Conservation (phyloP, 805 yeast species). For the Tetrapisispora pingtungensis region DNA sequence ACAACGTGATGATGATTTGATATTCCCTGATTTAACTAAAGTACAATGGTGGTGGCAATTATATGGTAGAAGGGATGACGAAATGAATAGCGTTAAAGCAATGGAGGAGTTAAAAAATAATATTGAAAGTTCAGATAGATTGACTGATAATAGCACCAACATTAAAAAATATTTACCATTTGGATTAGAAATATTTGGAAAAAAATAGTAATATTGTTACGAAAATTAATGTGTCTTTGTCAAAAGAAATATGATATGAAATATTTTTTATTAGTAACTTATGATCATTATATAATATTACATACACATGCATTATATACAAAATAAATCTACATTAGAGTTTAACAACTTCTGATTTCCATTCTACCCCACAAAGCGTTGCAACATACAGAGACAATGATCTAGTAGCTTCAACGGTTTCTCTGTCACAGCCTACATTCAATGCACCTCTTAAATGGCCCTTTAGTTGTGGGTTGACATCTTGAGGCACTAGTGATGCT, state of each 20-base stretch:
- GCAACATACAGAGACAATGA: slow-evolving; percentile 53
- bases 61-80: slow-evolving; percentile 66
- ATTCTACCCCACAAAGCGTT: slow-evolving; percentile 62
- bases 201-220: background rate
- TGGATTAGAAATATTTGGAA: slow-evolving; percentile 18
- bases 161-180: slow-evolving; percentile 4
- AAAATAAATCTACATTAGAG: slow-evolving; percentile 4
- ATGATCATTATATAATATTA: background rate
- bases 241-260: no score
- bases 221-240: no score
- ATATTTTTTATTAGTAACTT: background rate
- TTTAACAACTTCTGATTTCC: slow-evolving; percentile 35
- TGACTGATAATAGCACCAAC: background rate
- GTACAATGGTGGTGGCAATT: slow-evolving; percentile 85
- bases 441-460: slow-evolving; percentile 85
- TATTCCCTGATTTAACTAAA: slow-evolving; percentile 41
- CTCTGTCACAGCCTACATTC: slow-evolving; percentile 61
- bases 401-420: slow-evolving; percentile 52
- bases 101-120: background rate
- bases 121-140: background rate
- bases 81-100: slow-evolving; percentile 36
- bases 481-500: slow-evolving; percentile 79
- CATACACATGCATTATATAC: slow-evolving; percentile 1
- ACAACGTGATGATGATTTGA: slow-evolving; percentile 26
- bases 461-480: slow-evolving; percentile 84